Evolutionary conservation across 345 rosid species (phyloP), one percentile per base, ranked within the genome.

Genomic region (Linum usitatissimum): DNA sequence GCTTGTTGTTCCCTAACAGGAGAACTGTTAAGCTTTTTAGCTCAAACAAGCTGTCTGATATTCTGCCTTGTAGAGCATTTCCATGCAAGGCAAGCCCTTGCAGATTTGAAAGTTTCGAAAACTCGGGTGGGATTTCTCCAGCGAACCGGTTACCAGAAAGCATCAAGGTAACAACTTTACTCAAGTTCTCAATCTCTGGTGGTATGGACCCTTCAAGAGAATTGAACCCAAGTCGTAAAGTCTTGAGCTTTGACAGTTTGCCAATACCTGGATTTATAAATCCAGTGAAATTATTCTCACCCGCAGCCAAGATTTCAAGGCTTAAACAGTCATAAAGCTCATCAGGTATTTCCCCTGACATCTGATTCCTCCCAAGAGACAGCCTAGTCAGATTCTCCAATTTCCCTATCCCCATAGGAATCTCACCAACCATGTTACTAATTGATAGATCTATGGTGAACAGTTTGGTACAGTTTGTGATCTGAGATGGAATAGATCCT

Each of bases 321-420:
- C 28, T 23, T 78, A 71, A 64, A 88, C 77, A 88, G 60, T 84
- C 78, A 77, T 79, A 91, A 66, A 88, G 84, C 45, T 86, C 95
- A 66, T 78, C 84, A 8, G 96, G 91, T 39, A 91, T 80, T 64
- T 84, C 90, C 23, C 96, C 95, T 3, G 84, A 73, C 57, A 91
- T 60, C 40, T 30, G 66, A 65, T 86, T 91, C 8, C 9, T 4
- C 6, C 69, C 81, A 1, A 91, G 45, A 57, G 84, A 68, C 13
- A 88, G 38, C 39, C 3, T 15, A 20, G 84, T 84, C 18, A 91
- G 73, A 71, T 88, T 88, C 17, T 63, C 57, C 76, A 81, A 55
- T 69, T 59, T 59, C 18, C 88, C 91, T 45, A 91, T 67, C 62
- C 94, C 91, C n/a, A 14, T 53, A 0, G 91, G 94, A 49, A 91